phyloP scores from a whole-genome alignment of 169 alveolate genomes.

The Eimeria maxima region DNA sequence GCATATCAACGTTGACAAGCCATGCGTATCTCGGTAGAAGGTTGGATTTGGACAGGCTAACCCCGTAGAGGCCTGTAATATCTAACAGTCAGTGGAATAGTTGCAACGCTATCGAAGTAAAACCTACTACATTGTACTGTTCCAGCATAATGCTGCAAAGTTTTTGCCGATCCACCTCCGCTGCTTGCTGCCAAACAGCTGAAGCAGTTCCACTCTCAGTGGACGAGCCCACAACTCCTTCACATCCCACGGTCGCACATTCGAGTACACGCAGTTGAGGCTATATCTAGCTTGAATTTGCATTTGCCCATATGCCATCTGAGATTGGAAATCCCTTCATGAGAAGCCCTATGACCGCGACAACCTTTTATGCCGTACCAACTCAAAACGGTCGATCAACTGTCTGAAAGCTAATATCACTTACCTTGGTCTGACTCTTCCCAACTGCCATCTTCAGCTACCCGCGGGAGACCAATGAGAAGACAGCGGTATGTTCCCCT shows the following conservation, averaged over 20 bases:
- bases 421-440: conserved; percentile 17
- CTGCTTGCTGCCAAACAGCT: conserved; percentile 39
- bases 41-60: background rate
- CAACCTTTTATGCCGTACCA: background rate
- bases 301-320: no score
- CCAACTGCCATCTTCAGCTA: conserved; percentile 82
- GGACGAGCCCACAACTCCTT: conserved; percentile 85
- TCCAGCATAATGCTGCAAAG: conserved; percentile 64
- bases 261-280: background rate
- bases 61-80: background rate
- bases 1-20: background rate
- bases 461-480: conserved; percentile 91
- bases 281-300: background rate
- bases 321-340: no score
- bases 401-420: background rate
- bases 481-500: conserved; percentile 94
- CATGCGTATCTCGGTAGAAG: background rate
- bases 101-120: background rate
- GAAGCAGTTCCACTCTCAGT: conserved; percentile 86
- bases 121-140: conserved; percentile 43
- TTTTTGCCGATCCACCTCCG: conserved; percentile 51
- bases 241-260: background rate
- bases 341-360: no score
- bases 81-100: background rate
- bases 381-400: background rate